Evolutionary conservation across 2,329 filamentous ascomycete species (phyloP).

Genomic region (Xylaria polymorpha): DNA sequence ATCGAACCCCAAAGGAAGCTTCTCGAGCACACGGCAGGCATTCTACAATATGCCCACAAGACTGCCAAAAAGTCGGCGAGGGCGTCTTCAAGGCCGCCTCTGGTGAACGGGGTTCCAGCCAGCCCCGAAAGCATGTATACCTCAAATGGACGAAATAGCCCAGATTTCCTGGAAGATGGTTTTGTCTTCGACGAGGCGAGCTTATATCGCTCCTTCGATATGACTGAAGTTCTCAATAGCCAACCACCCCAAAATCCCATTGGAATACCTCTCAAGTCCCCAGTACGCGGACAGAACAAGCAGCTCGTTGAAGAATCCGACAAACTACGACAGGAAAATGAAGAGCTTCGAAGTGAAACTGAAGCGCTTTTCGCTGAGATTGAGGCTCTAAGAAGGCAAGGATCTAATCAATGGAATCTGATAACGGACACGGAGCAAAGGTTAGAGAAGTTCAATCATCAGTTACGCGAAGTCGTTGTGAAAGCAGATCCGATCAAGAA

Average conservation of each 20-base stretch:
- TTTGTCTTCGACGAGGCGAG: constrained; percentile 81
- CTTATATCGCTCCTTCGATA: constrained; percentile 76
- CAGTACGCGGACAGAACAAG: constrained; percentile 64
- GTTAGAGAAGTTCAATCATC: constrained; percentile 74
- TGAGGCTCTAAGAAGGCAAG: constrained; percentile 52
- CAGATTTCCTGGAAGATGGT: constrained; percentile 65
- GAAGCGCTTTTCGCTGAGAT: constrained; percentile 53
- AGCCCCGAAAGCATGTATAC: constrained; percentile 83
- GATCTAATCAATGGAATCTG: constrained; percentile 57
- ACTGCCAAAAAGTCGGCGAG: constrained; percentile 69
- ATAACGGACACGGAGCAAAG: constrained; percentile 72
- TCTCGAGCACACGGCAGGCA: constrained; percentile 90
- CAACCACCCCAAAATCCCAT: constrained; percentile 57
- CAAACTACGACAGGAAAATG: constrained; percentile 60
- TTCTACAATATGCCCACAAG: constrained; percentile 90
- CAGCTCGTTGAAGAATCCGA: constrained; percentile 62
- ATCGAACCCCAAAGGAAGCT: constrained; percentile 80
- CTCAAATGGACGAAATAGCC: constrained; percentile 69
- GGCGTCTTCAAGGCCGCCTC: constrained; percentile 55
- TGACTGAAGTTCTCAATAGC: constrained; percentile 62
- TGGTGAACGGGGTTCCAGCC: constrained; percentile 71
- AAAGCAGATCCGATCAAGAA: constrained; percentile 69
- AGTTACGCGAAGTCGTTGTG: constrained; percentile 74
- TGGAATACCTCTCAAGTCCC: constrained; percentile 70
- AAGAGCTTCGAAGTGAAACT: constrained; percentile 51